These are phyloP conservation scores for Podosphaera xanthii DNA, from an alignment of 2,329 filamentous ascomycete species.

Conservation along the genomic window DNA sequence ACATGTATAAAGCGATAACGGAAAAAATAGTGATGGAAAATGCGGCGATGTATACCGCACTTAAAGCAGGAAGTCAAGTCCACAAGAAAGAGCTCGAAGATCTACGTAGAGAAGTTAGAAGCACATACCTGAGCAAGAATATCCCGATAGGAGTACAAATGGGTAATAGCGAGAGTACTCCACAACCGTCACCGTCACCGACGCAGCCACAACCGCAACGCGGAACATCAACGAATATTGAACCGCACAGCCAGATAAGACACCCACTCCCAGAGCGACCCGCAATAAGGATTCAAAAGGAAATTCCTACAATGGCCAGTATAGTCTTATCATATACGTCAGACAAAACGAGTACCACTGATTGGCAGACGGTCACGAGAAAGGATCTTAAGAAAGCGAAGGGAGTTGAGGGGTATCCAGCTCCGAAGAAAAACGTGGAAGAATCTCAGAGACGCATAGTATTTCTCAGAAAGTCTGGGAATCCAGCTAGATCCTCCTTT, in stretches of 20 bases:
- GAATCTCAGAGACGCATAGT: not conserved
- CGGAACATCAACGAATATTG: too few relatives aligned
- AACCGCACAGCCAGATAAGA: too few relatives aligned
- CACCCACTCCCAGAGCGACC: too few relatives aligned
- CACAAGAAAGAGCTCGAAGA: not conserved
- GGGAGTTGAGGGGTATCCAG: not conserved
- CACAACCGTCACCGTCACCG: not conserved
- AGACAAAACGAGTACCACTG: too few relatives aligned
- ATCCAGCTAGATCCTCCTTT: not conserved
- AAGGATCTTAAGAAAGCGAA: not conserved
- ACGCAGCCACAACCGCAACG: not conserved
- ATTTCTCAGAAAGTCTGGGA: not conserved
- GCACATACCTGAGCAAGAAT: not conserved
- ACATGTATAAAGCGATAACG: not conserved
- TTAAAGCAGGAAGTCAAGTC: not conserved
- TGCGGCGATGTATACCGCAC: not conserved
- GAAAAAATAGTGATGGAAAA: conserved; percentile 1
- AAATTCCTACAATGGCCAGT: too few relatives aligned
- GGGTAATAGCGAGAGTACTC: not conserved
- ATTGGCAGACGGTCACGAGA: not conserved
- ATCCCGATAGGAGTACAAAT: not conserved
- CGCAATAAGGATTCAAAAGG: too few relatives aligned
- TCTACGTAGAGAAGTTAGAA: not conserved
- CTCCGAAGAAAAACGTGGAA: not conserved
- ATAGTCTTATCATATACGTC: too few relatives aligned